phyloP scores from a whole-genome alignment of 1,139 yeast species.

The Scheffersomyces parashehatae region DNA sequence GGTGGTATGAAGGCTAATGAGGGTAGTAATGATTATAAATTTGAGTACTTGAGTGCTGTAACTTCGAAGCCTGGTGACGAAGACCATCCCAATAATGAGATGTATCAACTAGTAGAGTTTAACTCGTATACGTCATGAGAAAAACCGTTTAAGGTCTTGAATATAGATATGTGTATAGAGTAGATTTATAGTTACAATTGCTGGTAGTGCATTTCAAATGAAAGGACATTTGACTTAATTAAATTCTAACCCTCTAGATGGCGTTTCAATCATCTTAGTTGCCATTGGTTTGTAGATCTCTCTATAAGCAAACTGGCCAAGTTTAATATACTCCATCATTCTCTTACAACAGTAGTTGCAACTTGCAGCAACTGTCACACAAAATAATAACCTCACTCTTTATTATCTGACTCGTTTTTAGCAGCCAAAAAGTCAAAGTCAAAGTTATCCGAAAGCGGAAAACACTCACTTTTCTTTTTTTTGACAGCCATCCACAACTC shows the following conservation, averaged over 20 bases:
- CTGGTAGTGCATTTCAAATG: neutral
- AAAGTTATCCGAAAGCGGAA: no score
- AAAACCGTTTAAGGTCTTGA: neutral
- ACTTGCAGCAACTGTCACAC: no score
- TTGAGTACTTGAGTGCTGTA: slow-evolving; percentile 18
- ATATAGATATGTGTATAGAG: neutral
- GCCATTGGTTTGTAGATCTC: no score
- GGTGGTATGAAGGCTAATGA: slow-evolving; percentile 8
- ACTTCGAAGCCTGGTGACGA: neutral
- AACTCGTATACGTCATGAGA: slow-evolving; percentile 39
- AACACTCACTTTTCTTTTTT: no score
- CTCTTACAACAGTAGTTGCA: no score
- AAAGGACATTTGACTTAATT: neutral
- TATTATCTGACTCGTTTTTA: no score
- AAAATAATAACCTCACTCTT: no score
- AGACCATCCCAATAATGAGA: slow-evolving; percentile 23
- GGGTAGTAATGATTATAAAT: slow-evolving; percentile 9
- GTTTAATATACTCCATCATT: no score
- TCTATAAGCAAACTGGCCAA: no score
- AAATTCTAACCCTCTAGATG: neutral
- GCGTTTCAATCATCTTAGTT: neutral
- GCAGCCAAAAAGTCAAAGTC: no score
- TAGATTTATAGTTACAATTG: neutral
- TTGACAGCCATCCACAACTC: no score
- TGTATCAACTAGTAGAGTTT: slow-evolving; percentile 43